Conservation (phyloP, 768 basidiomycete species). For the Rhizopogon vesiculosus region DNA sequence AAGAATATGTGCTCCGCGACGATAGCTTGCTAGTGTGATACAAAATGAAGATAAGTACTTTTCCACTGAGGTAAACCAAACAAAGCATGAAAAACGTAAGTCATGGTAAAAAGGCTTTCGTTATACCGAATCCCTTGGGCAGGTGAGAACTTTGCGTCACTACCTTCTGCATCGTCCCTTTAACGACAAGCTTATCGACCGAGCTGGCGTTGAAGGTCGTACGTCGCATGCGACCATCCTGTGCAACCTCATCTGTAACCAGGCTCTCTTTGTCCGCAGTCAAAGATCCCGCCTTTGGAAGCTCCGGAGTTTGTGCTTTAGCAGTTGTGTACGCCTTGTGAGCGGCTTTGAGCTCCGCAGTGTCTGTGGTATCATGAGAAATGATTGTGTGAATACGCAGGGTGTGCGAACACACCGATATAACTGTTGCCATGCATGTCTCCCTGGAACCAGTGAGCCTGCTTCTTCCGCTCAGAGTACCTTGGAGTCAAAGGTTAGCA, state of each 20-base stretch:
- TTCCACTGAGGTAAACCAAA: slow-evolving; percentile 1
- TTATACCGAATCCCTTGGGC: slow-evolving; percentile 6
- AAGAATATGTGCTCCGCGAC: not conserved
- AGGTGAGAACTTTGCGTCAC: slow-evolving; percentile 25
- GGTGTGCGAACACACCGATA: slow-evolving; percentile 34
- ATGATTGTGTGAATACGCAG: slow-evolving; percentile 1
- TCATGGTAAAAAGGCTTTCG: slow-evolving; percentile 10
- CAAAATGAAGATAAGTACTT: slow-evolving; percentile 11
- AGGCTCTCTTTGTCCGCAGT: slow-evolving; percentile 35
- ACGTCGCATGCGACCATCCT: slow-evolving; percentile 38
- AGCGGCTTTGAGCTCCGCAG: slow-evolving; percentile 16
- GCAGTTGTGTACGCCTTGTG: slow-evolving; percentile 9
- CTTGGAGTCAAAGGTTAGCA: slow-evolving; percentile 22
- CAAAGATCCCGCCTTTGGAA: slow-evolving; percentile 18
- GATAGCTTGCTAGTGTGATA: slow-evolving; percentile 3
- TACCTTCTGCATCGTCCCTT: slow-evolving; percentile 52
- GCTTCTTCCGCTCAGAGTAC: slow-evolving; percentile 50
- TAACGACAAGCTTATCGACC: slow-evolving; percentile 47
- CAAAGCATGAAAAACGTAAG: not conserved
- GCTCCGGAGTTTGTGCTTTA: slow-evolving; percentile 18
- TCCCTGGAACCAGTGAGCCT: slow-evolving; percentile 61
- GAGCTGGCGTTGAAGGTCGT: slow-evolving; percentile 31
- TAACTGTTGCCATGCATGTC: slow-evolving; percentile 53
- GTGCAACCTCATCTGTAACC: slow-evolving; percentile 30
- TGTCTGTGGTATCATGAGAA: slow-evolving; percentile 12